Evolutionary conservation across 1,284 basidiomycete genomes (phyloP).

Genomic region (Cryptococcus amylolentus): DNA sequence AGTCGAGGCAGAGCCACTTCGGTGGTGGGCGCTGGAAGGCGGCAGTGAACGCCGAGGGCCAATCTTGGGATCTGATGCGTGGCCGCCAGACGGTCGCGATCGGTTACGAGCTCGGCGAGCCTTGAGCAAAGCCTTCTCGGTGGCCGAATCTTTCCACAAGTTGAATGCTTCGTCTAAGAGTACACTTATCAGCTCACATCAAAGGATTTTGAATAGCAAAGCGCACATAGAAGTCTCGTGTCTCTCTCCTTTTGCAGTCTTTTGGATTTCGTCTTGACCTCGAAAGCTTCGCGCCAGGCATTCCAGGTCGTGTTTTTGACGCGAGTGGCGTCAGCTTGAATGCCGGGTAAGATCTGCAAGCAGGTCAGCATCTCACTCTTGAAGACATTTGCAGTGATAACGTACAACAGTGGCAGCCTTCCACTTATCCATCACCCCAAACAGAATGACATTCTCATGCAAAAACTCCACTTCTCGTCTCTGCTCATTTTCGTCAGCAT

Average conservation of each 20-base stretch:
- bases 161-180: slow-evolving; percentile 32
- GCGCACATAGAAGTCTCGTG: slow-evolving; percentile 27
- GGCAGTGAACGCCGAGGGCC: slow-evolving; percentile 17
- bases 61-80: slow-evolving; percentile 14
- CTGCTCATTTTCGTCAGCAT: slow-evolving; percentile 4
- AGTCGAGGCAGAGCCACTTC: no score
- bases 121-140: slow-evolving; percentile 18
- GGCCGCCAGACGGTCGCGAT: background rate
- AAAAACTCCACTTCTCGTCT: slow-evolving; percentile 33
- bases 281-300: slow-evolving; percentile 16
- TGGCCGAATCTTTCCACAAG: slow-evolving; percentile 30
- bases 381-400: background rate
- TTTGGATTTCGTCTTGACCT: slow-evolving; percentile 9
- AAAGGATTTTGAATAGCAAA: background rate
- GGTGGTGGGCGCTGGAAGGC: background rate
- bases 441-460: slow-evolving; percentile 41
- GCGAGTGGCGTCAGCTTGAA: slow-evolving; percentile 13
- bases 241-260: slow-evolving; percentile 15
- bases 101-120: slow-evolving; percentile 18
- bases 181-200: background rate
- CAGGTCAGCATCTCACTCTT: background rate
- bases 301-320: slow-evolving; percentile 16
- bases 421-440: slow-evolving; percentile 43
- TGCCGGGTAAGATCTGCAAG: slow-evolving; percentile 18
- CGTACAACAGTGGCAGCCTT: slow-evolving; percentile 29